A percentile compares a stretch with the other conserved stretches of the same genome.
Evolutionary conservation across 352 stramenopile species (phyloP).

Genomic region (Phytophthora cryptogea): DNA sequence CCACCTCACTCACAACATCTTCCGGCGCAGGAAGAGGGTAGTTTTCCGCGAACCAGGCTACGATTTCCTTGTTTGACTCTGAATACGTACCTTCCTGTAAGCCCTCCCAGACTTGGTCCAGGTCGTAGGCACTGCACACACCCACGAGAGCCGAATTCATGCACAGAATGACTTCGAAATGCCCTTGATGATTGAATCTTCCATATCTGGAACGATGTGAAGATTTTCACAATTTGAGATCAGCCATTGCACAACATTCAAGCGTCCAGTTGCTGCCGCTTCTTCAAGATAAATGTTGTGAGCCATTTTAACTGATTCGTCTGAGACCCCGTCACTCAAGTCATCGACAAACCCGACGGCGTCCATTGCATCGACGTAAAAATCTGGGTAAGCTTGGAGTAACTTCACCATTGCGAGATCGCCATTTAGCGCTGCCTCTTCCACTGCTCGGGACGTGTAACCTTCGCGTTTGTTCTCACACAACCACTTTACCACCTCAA

Average conservation of each 20-base stretch:
- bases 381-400: neutral
- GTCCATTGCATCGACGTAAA: neutral
- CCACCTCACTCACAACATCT: neutral
- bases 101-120: neutral
- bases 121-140: neutral
- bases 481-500: neutral
- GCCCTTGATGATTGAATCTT: neutral
- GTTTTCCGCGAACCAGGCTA: slow-evolving; percentile 2
- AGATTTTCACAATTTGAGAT: neutral
- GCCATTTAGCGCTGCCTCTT: neutral
- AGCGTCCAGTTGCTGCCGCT: neutral
- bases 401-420: neutral
- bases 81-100: neutral
- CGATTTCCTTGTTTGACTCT: neutral
- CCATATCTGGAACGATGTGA: neutral
- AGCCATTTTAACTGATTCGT: neutral
- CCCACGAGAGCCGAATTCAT: neutral
- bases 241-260: neutral
- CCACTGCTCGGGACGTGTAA: neutral
- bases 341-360: neutral
- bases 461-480: neutral
- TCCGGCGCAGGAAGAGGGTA: neutral
- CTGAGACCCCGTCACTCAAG: neutral
- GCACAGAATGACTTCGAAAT: slow-evolving; percentile 1
- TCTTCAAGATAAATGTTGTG: neutral